Percentiles rank a stretch among this genome's conserved stretches.
Evolutionary conservation across 495 filamentous ascomycete genomes (phyloP).

Genomic region (Penicillium ochrochloron): DNA sequence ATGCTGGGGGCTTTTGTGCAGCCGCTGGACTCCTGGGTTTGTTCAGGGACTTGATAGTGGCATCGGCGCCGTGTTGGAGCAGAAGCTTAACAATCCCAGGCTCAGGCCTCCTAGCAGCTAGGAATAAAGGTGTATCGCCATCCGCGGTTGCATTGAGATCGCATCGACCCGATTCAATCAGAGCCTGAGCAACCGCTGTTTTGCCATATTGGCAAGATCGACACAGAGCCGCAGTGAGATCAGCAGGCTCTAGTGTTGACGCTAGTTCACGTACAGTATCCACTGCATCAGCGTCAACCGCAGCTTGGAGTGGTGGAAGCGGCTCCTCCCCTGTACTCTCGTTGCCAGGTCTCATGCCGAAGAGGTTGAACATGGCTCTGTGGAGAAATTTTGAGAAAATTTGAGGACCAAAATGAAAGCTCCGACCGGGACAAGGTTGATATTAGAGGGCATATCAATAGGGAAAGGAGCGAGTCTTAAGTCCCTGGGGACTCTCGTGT

Average conservation of each 20-base stretch:
- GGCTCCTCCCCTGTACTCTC: not conserved
- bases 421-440: not conserved
- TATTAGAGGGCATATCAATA: not conserved
- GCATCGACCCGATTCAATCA: constrained; percentile 13
- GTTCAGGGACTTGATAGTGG: not conserved
- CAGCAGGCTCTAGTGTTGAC: constrained; percentile 4
- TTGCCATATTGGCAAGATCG: constrained; percentile 13
- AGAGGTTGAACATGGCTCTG: not conserved
- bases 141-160: constrained; percentile 8
- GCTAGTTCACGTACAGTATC: constrained; percentile 10
- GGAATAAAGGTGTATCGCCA: constrained; percentile 16
- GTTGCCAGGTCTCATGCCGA: not conserved
- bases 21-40: not conserved
- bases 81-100: not conserved
- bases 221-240: constrained; percentile 11
- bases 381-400: not conserved
- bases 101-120: not conserved
- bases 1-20: not conserved
- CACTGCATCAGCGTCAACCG: constrained; percentile 10
- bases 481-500: not conserved
- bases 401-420: not conserved
- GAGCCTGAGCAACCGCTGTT: not conserved
- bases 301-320: constrained; percentile 9
- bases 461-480: not conserved
- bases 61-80: not conserved